Base-by-base conservation (phyloP, 768 basidiomycete genomes). In the Pulveroboletus sp. region DNA sequence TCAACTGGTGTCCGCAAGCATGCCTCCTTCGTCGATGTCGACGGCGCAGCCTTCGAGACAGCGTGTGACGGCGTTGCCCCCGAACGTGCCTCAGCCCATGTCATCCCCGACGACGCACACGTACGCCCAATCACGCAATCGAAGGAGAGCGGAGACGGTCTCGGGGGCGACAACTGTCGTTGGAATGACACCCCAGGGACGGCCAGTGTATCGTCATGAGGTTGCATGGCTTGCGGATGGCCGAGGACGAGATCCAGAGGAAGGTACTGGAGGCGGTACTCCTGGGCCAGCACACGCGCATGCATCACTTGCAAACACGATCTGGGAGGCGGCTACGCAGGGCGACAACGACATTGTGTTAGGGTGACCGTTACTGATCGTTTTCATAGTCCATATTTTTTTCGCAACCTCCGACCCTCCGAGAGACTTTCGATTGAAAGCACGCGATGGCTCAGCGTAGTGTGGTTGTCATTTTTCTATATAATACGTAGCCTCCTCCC, bases 91-190 rank as follows among this genome's bases (percentile, higher is more conserved):
- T 9, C 61, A 59, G 15, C 58, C 57, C 0, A 18, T 56, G 37
- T 61, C 69, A 24, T 57, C 59, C 3, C 57, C 58, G 5, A 55
- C 60, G 6, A 41, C 57, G 24, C 58, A 51, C 13, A 47, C 47
- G 28, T 62, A 50, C 24, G 47, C 26, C 4, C 64, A 65, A 33
- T 27, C 56, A 15, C 63, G 66, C 21, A 65, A 50, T 45, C 69
- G 68, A 28, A 59, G 68, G 45, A 50, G 68, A 28, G 69, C 68
- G 7, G 68, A 69, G 53, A 69, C 68, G 10, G 66, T 68, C 8
- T 69, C 66, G 5, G 66, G 66, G 3, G 63, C 62, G 33, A 58
- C 66, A 44, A 56, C 55, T 11, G 57, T 61, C 8, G 41, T 62
- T 35, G 65, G 56, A 40, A 53, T 61, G 62, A 64, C 65, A 1